Base-by-base conservation (phyloP, 495 filamentous ascomycete genomes). In the Venustampulla echinocandica region DNA sequence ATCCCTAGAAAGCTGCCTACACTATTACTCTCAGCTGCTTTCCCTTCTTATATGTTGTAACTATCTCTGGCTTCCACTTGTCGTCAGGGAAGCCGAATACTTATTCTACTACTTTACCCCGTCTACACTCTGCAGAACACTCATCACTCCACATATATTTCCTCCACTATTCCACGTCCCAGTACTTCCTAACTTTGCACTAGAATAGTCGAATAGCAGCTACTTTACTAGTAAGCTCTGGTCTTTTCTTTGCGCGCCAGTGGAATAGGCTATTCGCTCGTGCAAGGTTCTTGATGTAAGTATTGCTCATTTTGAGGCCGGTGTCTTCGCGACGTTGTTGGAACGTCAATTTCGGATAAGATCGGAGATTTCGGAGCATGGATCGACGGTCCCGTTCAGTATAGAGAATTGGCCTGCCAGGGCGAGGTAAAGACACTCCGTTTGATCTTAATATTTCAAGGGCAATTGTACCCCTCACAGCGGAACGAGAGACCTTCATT, bases 71-170 rank as follows among this genome's bases (percentile, higher is more conserved):
- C 10, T 23, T 36, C 45, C 39, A 56, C 43, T 57, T 57, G 27
- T 60, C 18, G n/a, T 27, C 32, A 10, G 43, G 46, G 24, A 28
- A 40, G 17, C 47, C 17, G 19, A 51, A 60, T 18, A 42, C 42
- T 50, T 33, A 60, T 27, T 39, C 38, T n/a, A 17, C 18, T 24
- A n/a, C 36, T 28, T 46, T 18, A 7, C 53, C 46, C 40, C 45
- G 46, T 19, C 52, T 49, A 18, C 47, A 47, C 54, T 58, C 43
- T 36, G 33, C 53, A 14, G 43, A 52, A 41, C 47, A 56, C 41
- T 58, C 55, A 28, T 58, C 48, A 25, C 41, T 42, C 47, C 49
- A 58, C 39, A 58, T 58, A 41, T 50, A 55, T 46, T 51, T 43
- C 22, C 30, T 39, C 39, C 46, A 46, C 23, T 41, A 5, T 24